Percentiles rank a stretch among this genome's conserved stretches.
Evolutionary conservation across 208 protist genomes (phyloP).

Genomic region (Acanthamoeba pearcei): DNA sequence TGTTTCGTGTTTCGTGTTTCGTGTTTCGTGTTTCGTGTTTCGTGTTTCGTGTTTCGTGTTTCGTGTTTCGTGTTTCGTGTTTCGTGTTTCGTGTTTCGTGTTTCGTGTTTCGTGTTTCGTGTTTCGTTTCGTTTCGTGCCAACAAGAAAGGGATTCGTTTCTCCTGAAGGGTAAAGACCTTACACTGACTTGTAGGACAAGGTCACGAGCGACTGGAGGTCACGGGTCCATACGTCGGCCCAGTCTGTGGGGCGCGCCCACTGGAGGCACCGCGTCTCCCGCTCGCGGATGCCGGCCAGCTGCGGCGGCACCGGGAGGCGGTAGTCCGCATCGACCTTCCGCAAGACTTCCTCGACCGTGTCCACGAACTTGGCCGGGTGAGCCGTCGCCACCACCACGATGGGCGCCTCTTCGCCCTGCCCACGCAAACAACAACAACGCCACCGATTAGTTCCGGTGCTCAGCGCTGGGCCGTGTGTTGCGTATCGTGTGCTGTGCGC

Average conservation of each 20-base stretch:
- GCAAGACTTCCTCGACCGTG: constrained; percentile 21
- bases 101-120: too few relatives aligned
- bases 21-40: too few relatives aligned
- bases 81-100: too few relatives aligned
- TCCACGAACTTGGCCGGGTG: constrained; percentile 82
- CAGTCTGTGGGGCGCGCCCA: neutral
- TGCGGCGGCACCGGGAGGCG: constrained; percentile 17
- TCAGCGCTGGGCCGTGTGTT: neutral
- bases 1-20: too few relatives aligned
- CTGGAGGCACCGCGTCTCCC: constrained; percentile 34
- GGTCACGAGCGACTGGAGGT: neutral
- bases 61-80: too few relatives aligned
- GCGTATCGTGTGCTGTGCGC: neutral
- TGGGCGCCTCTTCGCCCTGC: neutral
- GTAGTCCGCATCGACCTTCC: neutral
- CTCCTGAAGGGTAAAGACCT: neutral
- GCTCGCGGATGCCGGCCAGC: constrained; percentile 54
- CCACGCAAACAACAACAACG: neutral
- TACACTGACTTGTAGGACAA: neutral
- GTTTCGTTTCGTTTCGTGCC: too few relatives aligned
- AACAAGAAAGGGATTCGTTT: too few relatives aligned
- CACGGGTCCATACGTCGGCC: constrained; percentile 3
- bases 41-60: too few relatives aligned
- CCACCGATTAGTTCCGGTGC: neutral
- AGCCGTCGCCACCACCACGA: constrained; percentile 73